Conservation (phyloP, 495 filamentous ascomycete species). For the Neurospora intermedia region DNA sequence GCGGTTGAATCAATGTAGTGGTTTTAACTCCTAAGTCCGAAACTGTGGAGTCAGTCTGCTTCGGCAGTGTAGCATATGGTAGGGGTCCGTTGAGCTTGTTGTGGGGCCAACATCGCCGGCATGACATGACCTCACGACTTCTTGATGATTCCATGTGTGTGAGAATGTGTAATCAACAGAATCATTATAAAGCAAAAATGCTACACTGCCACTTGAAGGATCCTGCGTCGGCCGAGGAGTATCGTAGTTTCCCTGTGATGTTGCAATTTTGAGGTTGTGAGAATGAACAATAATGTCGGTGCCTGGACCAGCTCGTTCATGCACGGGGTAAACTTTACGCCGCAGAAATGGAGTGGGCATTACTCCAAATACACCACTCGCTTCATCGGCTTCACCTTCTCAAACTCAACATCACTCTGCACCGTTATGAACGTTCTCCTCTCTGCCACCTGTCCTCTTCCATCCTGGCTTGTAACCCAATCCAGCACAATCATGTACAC, state of each 20-base stretch:
- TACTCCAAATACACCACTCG: background rate
- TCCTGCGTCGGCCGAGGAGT: background rate
- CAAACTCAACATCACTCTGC: background rate
- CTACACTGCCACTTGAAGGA: background rate
- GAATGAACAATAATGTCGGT: background rate
- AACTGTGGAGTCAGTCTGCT: background rate
- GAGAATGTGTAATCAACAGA: background rate
- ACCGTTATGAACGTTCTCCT: constrained; percentile 6
- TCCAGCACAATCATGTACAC: constrained; percentile 10
- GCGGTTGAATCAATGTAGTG: background rate
- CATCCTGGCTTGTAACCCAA: background rate
- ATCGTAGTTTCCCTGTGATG: background rate
- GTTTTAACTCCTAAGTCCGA: background rate
- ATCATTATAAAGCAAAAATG: background rate
- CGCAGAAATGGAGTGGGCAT: background rate
- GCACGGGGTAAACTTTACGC: background rate
- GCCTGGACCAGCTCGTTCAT: background rate
- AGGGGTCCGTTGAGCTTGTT: background rate
- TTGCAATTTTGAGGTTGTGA: background rate
- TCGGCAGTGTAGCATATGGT: background rate
- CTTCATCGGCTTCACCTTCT: background rate
- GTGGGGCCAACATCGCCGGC: background rate
- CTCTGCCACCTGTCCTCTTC: background rate
- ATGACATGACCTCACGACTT: background rate
- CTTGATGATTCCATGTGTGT: background rate